Conservation (phyloP, 1,284 basidiomycete species). For the Ganoderma lucidum region DNA sequence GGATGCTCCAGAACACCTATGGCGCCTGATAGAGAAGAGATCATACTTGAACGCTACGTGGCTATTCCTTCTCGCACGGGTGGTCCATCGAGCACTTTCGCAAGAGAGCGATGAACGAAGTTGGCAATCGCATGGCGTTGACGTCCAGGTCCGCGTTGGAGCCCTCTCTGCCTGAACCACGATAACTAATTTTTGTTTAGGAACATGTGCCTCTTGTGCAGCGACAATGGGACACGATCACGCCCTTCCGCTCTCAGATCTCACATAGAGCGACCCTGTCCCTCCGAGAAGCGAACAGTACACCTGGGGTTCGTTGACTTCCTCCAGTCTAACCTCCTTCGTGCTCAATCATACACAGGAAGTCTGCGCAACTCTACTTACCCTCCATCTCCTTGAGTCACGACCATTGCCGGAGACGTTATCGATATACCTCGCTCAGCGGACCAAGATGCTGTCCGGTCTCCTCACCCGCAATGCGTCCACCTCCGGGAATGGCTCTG, state of each 20-base stretch:
- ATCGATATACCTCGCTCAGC: slow-evolving; percentile 73
- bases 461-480: slow-evolving; percentile 46
- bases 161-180: neutral
- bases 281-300: slow-evolving; percentile 59
- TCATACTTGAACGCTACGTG: slow-evolving; percentile 84
- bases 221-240: slow-evolving; percentile 89
- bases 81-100: slow-evolving; percentile 76
- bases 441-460: slow-evolving; percentile 68
- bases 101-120: slow-evolving; percentile 53
- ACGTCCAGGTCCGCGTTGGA: slow-evolving; percentile 59
- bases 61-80: slow-evolving; percentile 86
- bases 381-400: slow-evolving; percentile 86
- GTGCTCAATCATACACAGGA: slow-evolving; percentile 52
- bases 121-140: slow-evolving; percentile 70
- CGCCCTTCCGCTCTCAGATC: slow-evolving; percentile 86
- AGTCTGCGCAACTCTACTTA: slow-evolving; percentile 77
- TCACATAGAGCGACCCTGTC: slow-evolving; percentile 82
- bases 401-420: slow-evolving; percentile 78
- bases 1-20: slow-evolving; percentile 89
- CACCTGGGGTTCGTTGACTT: slow-evolving; percentile 21
- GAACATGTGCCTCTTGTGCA: slow-evolving; percentile 85
- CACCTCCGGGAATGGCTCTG: slow-evolving; percentile 46
- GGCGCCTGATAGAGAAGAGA: slow-evolving; percentile 83
- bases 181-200: slow-evolving; percentile 43
- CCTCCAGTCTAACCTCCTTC: too few species aligned